Conservation (phyloP, 139 green algal species). For the Picochlorum sp. region DNA sequence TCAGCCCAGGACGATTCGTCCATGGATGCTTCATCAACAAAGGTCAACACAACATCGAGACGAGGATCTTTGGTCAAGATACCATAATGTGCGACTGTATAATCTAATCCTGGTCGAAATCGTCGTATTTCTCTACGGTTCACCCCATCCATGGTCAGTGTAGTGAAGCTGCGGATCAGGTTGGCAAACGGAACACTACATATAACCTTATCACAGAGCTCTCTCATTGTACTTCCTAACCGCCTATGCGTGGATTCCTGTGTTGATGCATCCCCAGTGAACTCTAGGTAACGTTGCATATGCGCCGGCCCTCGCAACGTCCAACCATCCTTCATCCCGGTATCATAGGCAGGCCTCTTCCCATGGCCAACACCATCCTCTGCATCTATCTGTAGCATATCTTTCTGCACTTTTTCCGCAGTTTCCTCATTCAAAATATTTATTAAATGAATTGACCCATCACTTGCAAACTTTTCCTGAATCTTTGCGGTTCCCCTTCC, state of each 20-base stretch:
- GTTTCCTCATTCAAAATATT: slow-evolving; percentile 39
- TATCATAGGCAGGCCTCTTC: slow-evolving; percentile 24
- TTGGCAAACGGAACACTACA: slow-evolving; percentile 44
- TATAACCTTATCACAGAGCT: slow-evolving; percentile 42
- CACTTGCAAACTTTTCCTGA: slow-evolving; percentile 47
- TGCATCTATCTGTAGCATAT: slow-evolving; percentile 33
- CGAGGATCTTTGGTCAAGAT: slow-evolving; percentile 50
- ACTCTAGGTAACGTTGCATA: slow-evolving; percentile 77
- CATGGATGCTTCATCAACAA: slow-evolving; percentile 50
- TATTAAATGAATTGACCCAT: slow-evolving; percentile 69
- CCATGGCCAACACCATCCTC: slow-evolving; percentile 36
- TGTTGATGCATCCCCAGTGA: slow-evolving; percentile 12
- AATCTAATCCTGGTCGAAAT: slow-evolving; percentile 75
- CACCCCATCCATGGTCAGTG: slow-evolving; percentile 30
- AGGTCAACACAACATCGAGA: slow-evolving; percentile 68
- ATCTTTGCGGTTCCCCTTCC: slow-evolving; percentile 33
- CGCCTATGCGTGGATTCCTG: neutral
- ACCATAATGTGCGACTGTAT: slow-evolving; percentile 75
- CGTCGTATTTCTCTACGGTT: slow-evolving; percentile 50
- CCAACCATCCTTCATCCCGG: slow-evolving; percentile 47
- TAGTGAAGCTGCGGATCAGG: slow-evolving; percentile 46
- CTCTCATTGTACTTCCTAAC: slow-evolving; percentile 24
- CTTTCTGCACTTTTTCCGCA: slow-evolving; percentile 14
- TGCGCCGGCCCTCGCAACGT: slow-evolving; percentile 52
- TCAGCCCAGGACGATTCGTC: slow-evolving; percentile 17